These are phyloP conservation scores for Trichophyton schoenleinii DNA, from an alignment of 2,329 filamentous ascomycete species.

Conservation along the genomic window DNA sequence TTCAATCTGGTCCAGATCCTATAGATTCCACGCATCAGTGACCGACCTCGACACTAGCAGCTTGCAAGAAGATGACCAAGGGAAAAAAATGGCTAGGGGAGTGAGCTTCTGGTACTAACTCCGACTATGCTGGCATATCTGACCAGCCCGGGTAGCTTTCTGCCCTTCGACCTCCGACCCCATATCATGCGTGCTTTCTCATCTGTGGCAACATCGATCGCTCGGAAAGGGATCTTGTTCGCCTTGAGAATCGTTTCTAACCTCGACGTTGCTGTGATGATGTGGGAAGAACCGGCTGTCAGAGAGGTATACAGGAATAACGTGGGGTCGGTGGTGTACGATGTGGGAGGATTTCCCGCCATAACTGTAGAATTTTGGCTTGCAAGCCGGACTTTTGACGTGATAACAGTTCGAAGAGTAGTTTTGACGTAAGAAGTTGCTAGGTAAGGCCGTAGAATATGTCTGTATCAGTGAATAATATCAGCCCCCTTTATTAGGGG, in stretches of 20 bases:
- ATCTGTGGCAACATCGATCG: constrained; percentile 81
- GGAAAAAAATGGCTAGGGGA: background rate
- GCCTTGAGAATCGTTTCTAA: constrained; percentile 93
- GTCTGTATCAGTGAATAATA: background rate
- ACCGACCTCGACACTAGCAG: background rate
- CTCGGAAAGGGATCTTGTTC: constrained; percentile 87
- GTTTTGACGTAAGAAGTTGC: background rate
- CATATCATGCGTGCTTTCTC: constrained; percentile 79
- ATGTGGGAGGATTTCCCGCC: constrained; percentile 24
- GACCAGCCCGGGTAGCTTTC: constrained; percentile 78
- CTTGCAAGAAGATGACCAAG: background rate
- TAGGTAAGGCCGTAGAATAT: background rate
- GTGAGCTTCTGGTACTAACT: constrained; percentile 40
- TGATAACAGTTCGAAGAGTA: background rate
- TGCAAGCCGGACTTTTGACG: background rate
- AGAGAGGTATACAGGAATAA: constrained; percentile 95
- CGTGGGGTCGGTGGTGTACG: constrained; percentile 46
- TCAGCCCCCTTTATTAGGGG: background rate
- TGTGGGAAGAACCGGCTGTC: constrained; percentile 88
- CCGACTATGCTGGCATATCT: constrained; percentile 77
- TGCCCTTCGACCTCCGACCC: constrained; percentile 70
- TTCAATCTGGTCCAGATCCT: constrained; percentile 90
- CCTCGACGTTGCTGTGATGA: constrained; percentile 88
- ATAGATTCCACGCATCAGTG: background rate
- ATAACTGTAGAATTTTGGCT: constrained; percentile 11